phyloP scores from a whole-genome alignment of 176 grass and related monocot genomes.

The Carex myosuroides region DNA sequence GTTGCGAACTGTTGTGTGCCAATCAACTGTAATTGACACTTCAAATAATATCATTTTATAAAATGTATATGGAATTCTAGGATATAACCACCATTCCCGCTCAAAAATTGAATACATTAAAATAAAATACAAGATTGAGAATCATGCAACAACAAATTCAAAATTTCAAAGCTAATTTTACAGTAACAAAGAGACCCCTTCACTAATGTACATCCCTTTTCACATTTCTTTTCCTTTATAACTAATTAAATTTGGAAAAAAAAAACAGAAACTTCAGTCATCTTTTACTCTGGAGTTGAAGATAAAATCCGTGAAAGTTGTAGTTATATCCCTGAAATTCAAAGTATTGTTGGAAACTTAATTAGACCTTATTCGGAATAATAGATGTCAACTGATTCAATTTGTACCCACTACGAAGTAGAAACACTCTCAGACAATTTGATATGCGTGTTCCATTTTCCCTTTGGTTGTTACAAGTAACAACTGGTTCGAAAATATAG shows the following conservation, averaged over 20 bases:
- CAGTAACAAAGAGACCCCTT: background rate
- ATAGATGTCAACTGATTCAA: background rate
- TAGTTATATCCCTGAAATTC: conserved; percentile 27
- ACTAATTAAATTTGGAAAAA: conserved; percentile 2
- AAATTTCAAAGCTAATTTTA: conserved; percentile 18
- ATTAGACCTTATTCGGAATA: background rate
- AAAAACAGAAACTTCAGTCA: conserved; percentile 1
- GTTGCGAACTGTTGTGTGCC: background rate
- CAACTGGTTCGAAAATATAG: background rate
- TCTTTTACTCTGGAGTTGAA: conserved; percentile 26
- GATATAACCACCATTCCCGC: background rate
- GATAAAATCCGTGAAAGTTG: conserved; percentile 19
- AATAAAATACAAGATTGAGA: background rate
- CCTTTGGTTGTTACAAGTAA: background rate
- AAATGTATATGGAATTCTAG: background rate
- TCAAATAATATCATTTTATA: background rate
- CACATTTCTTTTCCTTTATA: conserved; percentile 2
- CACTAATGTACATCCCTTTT: conserved; percentile 1
- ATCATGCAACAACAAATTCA: background rate
- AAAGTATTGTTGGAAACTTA: background rate
- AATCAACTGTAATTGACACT: background rate
- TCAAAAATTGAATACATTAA: background rate
- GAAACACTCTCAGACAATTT: background rate
- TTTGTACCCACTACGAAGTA: background rate
- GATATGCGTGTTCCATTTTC: background rate